Conservation (phyloP, 78 protist genomes). For the Dictyostelium capitatum region DNA sequence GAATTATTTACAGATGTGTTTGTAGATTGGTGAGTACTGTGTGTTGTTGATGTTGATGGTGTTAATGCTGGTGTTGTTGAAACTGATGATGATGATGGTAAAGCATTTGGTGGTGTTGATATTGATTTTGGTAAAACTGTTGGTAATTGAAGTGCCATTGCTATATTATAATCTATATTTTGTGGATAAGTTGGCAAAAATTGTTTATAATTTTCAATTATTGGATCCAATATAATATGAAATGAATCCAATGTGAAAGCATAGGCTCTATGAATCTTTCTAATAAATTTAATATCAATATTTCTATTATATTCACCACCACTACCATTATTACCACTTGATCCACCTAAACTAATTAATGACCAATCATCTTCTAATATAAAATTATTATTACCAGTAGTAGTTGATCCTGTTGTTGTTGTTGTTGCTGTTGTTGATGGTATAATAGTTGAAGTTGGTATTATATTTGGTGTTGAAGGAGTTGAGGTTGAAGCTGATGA, state of each 20-base stretch:
- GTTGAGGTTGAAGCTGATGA: conserved; percentile 7
- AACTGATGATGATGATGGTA: conserved; percentile 16
- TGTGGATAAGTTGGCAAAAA: conserved; percentile 21
- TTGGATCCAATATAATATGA: conserved; percentile 75
- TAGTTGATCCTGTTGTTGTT: not conserved
- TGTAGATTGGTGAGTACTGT: not conserved
- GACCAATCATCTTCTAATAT: conserved; percentile 72
- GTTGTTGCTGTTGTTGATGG: not conserved
- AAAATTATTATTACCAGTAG: not conserved
- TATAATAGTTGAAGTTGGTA: not conserved
- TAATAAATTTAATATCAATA: conserved; percentile 81
- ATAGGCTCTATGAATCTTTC: conserved; percentile 57
- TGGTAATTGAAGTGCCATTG: conserved; percentile 6
- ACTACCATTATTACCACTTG: not conserved
- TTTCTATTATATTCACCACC: conserved; percentile 35
- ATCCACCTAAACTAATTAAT: conserved; percentile 54
- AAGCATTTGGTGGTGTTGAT: not conserved
- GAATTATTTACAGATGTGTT: not conserved
- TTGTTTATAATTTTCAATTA: conserved; percentile 53
- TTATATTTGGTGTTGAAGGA: too few relatives aligned
- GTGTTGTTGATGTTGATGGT: not conserved
- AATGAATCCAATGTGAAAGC: conserved; percentile 78
- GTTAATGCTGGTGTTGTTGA: conserved; percentile 9
- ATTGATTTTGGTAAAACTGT: not conserved
- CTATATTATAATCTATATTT: conserved; percentile 8